Base-by-base conservation (phyloP, 2,329 filamentous ascomycete genomes). In the Cladosporium sphaerospermum region DNA sequence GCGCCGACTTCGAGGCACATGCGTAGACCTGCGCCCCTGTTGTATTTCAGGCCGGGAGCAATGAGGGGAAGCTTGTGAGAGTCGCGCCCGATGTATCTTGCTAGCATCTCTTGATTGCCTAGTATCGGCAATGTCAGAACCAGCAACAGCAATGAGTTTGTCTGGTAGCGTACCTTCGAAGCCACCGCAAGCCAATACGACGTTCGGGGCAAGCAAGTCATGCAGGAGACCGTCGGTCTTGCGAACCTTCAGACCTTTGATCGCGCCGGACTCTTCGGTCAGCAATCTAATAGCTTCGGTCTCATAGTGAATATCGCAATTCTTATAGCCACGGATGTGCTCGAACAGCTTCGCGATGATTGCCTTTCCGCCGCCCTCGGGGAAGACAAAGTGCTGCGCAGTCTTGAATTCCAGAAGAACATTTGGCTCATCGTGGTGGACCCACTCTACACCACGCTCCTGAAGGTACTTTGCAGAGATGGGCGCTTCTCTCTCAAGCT, bases 1-100 rank as follows among this genome's bases (percentile, higher is more conserved):
- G 71, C 71, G 32, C 71, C 69, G 36, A 72, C 65, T 53, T 73
- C 69, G 9, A 74, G 62, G 11, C 69, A 69, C 69, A 73, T 74
- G 32, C 67, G 68, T 13, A 73, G 58, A 2, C 69, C 70, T 8
- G 67, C 67, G 13, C 69, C 70, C 19, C 63, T 65, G 56, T 73
- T 73, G 61, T 72, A 70, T 55, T 67, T 68, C 37, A 73, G 57
- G 1, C 71, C 71, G 2, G 70, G 70, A 9, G 70, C 70, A 45
- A 73, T 73, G 14, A 72, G 62, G n/a, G 68, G 68, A 2, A 74
- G 61, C 34, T 69, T 65, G 53, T 71, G 66, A 4, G 69, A 68
- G 44, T 68, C 59, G n/a, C 64, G 62, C 4, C 71, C 69, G 16
- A 73, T 59, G 48, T 73, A 73, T 51, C 67, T 62, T 5, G 68